Evolutionary conservation across 1,284 basidiomycete genomes (phyloP).

Genomic region (Cutaneotrichosporon mucoides): DNA sequence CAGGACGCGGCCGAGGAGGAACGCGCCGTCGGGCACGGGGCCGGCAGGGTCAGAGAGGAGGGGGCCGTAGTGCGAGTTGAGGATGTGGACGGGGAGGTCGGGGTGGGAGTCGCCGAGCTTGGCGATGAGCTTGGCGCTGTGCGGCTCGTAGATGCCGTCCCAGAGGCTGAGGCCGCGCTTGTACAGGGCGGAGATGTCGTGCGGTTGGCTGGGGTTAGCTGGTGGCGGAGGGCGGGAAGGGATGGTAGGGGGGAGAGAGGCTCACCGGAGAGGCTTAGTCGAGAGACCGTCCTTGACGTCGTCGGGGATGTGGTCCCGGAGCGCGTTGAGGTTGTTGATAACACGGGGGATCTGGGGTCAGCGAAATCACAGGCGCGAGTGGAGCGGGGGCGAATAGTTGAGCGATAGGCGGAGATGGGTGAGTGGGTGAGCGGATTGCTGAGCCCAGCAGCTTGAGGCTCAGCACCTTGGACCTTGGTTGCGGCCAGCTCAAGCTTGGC

Average conservation of each 20-base stretch:
- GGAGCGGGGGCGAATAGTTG: too few species aligned
- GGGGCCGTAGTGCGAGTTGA: slow-evolving; percentile 80
- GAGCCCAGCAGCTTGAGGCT: too few species aligned
- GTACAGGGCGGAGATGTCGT: slow-evolving; percentile 62
- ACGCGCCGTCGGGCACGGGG: slow-evolving; percentile 32
- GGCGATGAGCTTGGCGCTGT: slow-evolving; percentile 79
- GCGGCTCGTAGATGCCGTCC: slow-evolving; percentile 87
- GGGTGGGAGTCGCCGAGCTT: slow-evolving; percentile 76
- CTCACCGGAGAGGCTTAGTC: slow-evolving; percentile 55
- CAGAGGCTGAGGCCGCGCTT: slow-evolving; percentile 69
- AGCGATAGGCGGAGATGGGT: too few species aligned
- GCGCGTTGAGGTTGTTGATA: slow-evolving; percentile 73
- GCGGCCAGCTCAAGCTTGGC: too few species aligned
- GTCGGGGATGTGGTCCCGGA: slow-evolving; percentile 68
- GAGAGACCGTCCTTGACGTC: slow-evolving; percentile 57
- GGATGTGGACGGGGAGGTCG: slow-evolving; percentile 74
- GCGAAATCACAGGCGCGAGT: background rate
- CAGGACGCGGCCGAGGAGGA: slow-evolving; percentile 66
- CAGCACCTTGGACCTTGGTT: too few species aligned
- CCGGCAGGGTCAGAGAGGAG: slow-evolving; percentile 70
- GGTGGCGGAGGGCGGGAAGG: too few species aligned
- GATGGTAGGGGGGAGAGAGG: background rate
- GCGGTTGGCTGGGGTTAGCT: slow-evolving; percentile 30
- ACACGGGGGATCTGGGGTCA: slow-evolving; percentile 50
- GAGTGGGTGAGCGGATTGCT: too few species aligned